Base-by-base conservation (phyloP, 2,329 filamentous ascomycete genomes). In the Colletotrichum nymphaeae region DNA sequence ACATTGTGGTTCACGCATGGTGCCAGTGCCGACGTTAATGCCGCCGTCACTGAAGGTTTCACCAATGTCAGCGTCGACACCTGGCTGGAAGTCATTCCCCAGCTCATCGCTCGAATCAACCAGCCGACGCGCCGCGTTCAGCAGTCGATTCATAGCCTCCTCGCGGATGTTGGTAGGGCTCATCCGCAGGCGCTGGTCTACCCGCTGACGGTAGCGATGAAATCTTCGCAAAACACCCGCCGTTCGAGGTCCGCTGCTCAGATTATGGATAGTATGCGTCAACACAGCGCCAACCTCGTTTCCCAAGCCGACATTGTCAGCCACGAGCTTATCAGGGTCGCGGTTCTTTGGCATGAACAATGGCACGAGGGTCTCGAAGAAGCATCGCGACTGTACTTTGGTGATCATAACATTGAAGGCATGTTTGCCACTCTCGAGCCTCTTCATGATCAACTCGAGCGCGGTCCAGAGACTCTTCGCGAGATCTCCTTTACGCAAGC, bases 281-380 rank as follows among this genome's bases (percentile, higher is more conserved):
- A 96, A 77, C 97, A 99, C 81, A 98, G 95, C 80, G 92, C 95
- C 24, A 93, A 91, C 78, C 89, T 99, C 46, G 97, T 99, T 9
- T 94, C 98, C 76, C 97, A 99, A 83, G 97, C 97, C 46, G 96
- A 98, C 80, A 88, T 95, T 59, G 95, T 99, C 77, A 98, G 96
- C 81, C 94, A 97, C 79, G 97, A 99, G 81, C 90, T 99, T 69
- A 98, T 99, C 79, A 92, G 97, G 64, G 97, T 99, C 72, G 97
- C 97, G 19, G 96, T 99, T 2, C 84, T 99, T 28, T 99, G 97
- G 97, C 97, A 99, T 80, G 97, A 99, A 80, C 93, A 97, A 76
- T 99, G 97, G 97, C 97, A 99, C 77, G 97, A 99, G 83, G 97
- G 94, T 32, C 88, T 99, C 19, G 97, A 99, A 83, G 97, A 99